Evolutionary conservation across 345 rosid genomes (phyloP).

Genomic region (Xanthoceras sorbifolium): DNA sequence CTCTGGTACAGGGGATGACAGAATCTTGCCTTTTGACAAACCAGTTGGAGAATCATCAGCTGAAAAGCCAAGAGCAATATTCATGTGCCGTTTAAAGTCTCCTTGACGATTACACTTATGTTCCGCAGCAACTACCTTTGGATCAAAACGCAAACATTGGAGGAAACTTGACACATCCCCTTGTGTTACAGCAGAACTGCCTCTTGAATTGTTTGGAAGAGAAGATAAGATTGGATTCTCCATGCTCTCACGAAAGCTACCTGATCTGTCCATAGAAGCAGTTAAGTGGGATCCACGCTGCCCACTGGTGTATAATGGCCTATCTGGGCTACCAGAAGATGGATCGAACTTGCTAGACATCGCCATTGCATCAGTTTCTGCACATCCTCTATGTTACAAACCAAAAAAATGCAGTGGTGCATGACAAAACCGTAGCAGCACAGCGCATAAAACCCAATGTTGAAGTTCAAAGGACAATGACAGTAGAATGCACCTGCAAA

Average conservation of each 20-base stretch:
- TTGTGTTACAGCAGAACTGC: slow-evolving; percentile 59
- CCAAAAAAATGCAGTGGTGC: slow-evolving; percentile 59
- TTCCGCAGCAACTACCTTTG: slow-evolving; percentile 71
- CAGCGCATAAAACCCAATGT: slow-evolving; percentile 56
- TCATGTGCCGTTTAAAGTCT: slow-evolving; percentile 67
- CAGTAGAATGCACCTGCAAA: slow-evolving; percentile 51
- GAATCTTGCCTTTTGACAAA: slow-evolving; percentile 59
- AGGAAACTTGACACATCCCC: slow-evolving; percentile 73
- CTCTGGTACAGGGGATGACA: slow-evolving; percentile 58
- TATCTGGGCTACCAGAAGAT: slow-evolving; percentile 86
- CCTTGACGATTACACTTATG: slow-evolving; percentile 76
- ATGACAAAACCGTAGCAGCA: slow-evolving; percentile 56
- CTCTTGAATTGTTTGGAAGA: slow-evolving; percentile 66
- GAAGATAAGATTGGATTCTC: slow-evolving; percentile 73
- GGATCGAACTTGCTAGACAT: slow-evolving; percentile 84
- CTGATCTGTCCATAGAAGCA: slow-evolving; percentile 77
- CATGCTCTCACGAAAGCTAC: slow-evolving; percentile 80
- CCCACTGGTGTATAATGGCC: slow-evolving; percentile 64
- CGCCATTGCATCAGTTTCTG: slow-evolving; percentile 65
- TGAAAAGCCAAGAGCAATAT: slow-evolving; percentile 73
- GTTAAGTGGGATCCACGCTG: slow-evolving; percentile 79
- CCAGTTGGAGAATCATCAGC: slow-evolving; percentile 70
- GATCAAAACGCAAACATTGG: slow-evolving; percentile 72
- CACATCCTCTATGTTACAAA: slow-evolving; percentile 49
- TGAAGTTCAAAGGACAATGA: slow-evolving; percentile 26